Evolutionary conservation across 257 asterid species (phyloP).

Genomic region (Solanum paucissectum): DNA sequence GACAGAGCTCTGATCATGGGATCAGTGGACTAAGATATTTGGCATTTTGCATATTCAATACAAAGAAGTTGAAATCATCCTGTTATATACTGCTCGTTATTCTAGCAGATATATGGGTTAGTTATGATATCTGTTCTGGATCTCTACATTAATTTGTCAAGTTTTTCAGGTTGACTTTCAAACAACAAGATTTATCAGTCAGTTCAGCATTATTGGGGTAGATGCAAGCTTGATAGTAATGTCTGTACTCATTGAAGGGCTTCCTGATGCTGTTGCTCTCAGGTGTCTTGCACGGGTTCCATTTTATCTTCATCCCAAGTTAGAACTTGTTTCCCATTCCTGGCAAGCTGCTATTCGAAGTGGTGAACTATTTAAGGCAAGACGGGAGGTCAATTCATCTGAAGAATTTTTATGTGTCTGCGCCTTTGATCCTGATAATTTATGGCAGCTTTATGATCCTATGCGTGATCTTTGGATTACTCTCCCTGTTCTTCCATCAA

Average conservation of each 20-base stretch:
- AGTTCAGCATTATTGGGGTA: not conserved
- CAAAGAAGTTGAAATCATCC: not conserved
- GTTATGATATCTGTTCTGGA: not conserved
- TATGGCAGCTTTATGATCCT: constrained; percentile 94
- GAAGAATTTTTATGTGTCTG: constrained; percentile 85
- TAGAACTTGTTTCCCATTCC: constrained; percentile 79
- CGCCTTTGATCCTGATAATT: constrained; percentile 87
- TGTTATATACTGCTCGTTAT: not conserved
- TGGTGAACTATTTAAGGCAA: constrained; percentile 75
- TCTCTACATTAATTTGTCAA: not conserved
- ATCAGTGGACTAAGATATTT: not conserved
- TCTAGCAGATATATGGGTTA: not conserved
- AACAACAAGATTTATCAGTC: constrained; percentile 4
- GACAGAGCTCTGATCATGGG: not conserved
- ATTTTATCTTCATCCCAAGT: constrained; percentile 62
- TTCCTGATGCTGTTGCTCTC: constrained; percentile 87
- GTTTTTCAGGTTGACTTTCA: not conserved
- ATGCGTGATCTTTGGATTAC: constrained; percentile 77
- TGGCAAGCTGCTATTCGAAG: constrained; percentile 74
- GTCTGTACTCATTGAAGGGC: constrained; percentile 98
- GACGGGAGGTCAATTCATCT: constrained; percentile 62
- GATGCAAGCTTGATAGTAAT: constrained; percentile 24
- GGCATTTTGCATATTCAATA: not conserved
- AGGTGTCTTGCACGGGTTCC: constrained; percentile 97
- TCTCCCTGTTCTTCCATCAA: constrained; percentile 84